Percentiles rank a stretch among this genome's conserved stretches.
These are phyloP conservation scores for Fusarium falciforme DNA, from an alignment of 2,329 filamentous ascomycete species.

Conservation along the genomic window DNA sequence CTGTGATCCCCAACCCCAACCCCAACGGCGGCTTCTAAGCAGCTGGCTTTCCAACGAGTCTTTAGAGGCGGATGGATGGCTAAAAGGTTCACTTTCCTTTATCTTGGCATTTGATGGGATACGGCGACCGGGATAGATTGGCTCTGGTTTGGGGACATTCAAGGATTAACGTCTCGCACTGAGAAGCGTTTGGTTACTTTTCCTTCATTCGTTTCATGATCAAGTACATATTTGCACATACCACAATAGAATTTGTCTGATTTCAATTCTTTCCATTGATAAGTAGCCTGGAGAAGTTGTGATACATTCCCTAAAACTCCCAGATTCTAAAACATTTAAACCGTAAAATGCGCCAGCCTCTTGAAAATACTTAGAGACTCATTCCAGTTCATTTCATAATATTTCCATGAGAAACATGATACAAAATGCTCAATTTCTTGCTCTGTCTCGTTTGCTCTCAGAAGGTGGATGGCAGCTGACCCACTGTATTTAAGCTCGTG, in stretches of 20 bases:
- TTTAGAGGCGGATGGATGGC: neutral
- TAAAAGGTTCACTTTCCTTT: slow-evolving; percentile 1
- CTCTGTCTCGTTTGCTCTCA: neutral
- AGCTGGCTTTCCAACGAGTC: neutral
- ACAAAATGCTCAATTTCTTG: neutral
- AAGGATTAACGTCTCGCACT: slow-evolving; percentile 1
- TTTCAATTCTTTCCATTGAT: neutral
- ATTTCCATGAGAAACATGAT: neutral
- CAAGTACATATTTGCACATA: slow-evolving; percentile 4
- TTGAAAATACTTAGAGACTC: too few relatives aligned
- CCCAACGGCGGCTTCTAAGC: slow-evolving; percentile 52
- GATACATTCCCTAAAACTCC: neutral
- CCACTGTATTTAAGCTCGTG: neutral
- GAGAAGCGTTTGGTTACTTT: slow-evolving; percentile 6
- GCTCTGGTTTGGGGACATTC: neutral
- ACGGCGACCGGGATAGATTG: neutral
- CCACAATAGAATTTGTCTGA: neutral
- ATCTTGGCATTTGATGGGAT: neutral
- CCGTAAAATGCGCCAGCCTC: too few relatives aligned
- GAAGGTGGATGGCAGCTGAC: neutral
- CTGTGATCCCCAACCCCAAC: slow-evolving; percentile 55
- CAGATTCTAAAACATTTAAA: neutral
- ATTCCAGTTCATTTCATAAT: neutral
- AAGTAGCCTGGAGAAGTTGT: neutral
- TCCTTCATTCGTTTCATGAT: slow-evolving; percentile 11